Evolutionary conservation across 2,329 filamentous ascomycete species (phyloP).

Genomic region (Bipolaris zeicola): DNA sequence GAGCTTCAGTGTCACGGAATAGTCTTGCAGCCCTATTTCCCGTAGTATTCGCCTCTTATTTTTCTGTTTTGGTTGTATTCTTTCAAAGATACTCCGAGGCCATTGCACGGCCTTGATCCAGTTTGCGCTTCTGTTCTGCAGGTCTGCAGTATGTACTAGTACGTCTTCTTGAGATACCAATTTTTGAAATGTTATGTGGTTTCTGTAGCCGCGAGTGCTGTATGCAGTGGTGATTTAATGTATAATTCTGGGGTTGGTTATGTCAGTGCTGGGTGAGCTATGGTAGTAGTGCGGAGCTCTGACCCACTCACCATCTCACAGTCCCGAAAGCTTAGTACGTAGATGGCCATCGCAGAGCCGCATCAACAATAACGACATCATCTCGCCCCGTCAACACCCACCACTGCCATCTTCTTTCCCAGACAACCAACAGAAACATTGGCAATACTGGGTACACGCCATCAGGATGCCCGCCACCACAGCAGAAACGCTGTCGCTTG

Average conservation of each 20-base stretch:
- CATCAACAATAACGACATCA: conserved; percentile 38
- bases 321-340: conserved; percentile 35
- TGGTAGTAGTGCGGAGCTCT: conserved; percentile 30
- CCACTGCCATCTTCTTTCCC: conserved; percentile 14
- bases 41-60: neutral
- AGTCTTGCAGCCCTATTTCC: neutral
- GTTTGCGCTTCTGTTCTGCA: neutral
- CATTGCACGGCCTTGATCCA: conserved; percentile 3
- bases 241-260: neutral
- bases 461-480: conserved; percentile 87
- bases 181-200: conserved; percentile 2
- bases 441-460: conserved; percentile 17
- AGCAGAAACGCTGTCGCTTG: conserved; percentile 92
- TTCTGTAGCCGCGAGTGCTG: neutral
- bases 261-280: conserved; percentile 7
- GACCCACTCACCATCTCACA: conserved; percentile 22
- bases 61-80: neutral
- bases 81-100: neutral
- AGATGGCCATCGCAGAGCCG: conserved; percentile 41
- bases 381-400: conserved; percentile 21
- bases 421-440: conserved; percentile 3
- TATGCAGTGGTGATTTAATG: neutral
- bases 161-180: conserved; percentile 31
- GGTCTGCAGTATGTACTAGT: conserved; percentile 12
- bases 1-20: neutral